phyloP scores from a whole-genome alignment of 805 yeast species.

The Candida anglica region DNA sequence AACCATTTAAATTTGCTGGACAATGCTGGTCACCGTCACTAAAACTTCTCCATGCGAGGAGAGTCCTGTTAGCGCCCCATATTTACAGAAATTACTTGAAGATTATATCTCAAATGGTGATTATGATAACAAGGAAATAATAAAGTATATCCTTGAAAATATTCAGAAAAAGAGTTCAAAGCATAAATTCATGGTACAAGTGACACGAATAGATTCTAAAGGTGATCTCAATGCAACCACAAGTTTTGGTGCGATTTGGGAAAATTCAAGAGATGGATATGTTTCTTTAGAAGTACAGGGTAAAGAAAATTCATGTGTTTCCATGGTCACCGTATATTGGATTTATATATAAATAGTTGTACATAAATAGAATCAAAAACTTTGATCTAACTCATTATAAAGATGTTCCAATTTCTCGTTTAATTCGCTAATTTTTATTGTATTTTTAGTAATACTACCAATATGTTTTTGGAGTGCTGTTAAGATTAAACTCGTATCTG shows the following conservation, averaged over 20 bases:
- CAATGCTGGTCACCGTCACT: background rate
- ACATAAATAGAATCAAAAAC: too few relatives aligned
- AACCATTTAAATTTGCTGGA: background rate
- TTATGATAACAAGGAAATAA: conserved; percentile 18
- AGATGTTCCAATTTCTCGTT: conserved; percentile 13
- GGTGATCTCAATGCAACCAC: conserved; percentile 23
- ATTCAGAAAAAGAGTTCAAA: conserved; percentile 45
- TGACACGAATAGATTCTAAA: conserved; percentile 25
- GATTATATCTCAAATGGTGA: background rate
- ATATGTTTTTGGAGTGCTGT: conserved; percentile 11
- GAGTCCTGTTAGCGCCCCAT: conserved; percentile 16
- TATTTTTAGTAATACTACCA: conserved; percentile 10
- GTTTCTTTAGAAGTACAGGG: conserved; percentile 28
- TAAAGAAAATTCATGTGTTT: conserved; percentile 2
- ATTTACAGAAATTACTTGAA: conserved; percentile 9
- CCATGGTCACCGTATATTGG: conserved; percentile 8
- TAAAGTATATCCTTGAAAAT: conserved; percentile 25
- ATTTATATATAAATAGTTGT: conserved; percentile 2
- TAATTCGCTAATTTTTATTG: conserved; percentile 8
- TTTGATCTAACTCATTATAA: conserved; percentile 6
- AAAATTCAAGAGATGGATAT: conserved; percentile 51
- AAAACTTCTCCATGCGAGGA: conserved; percentile 9
- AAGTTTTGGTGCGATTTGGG: conserved; percentile 56
- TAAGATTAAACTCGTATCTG: conserved; percentile 14
- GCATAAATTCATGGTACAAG: conserved; percentile 52